Percentiles rank a stretch among this genome's conserved stretches.
Conservation (phyloP, 768 basidiomycete species). For the Suillus lakei region DNA sequence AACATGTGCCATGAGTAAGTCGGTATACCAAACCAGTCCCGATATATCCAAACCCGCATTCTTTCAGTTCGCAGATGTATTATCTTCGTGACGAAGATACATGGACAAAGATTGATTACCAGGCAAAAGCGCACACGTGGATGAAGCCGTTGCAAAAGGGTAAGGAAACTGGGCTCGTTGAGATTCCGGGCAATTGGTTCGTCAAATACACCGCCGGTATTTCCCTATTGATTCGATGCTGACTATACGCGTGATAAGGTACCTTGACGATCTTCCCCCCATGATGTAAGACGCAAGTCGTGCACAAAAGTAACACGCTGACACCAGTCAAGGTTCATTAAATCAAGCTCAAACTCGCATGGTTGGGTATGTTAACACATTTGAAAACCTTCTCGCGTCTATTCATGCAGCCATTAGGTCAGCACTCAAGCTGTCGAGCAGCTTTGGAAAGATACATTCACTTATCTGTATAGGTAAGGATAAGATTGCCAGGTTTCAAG, state of each 20-base stretch:
- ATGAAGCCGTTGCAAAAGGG: slow-evolving; percentile 75
- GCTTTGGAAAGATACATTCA: slow-evolving; percentile 78
- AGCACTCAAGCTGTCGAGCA: slow-evolving; percentile 68
- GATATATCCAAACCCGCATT: background rate
- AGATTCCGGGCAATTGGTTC: slow-evolving; percentile 76
- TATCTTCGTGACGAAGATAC: slow-evolving; percentile 70
- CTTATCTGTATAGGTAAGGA: slow-evolving; percentile 63
- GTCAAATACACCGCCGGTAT: background rate
- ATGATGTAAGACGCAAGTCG: slow-evolving; percentile 55
- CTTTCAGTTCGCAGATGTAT: slow-evolving; percentile 59
- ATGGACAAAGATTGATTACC: slow-evolving; percentile 77
- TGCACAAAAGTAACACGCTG: background rate
- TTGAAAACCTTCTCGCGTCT: background rate
- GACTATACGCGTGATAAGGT: slow-evolving; percentile 39
- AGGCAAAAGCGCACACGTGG: slow-evolving; percentile 62
- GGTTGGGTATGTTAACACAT: slow-evolving; percentile 54
- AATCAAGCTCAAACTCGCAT: slow-evolving; percentile 67
- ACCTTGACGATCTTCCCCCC: slow-evolving; percentile 77
- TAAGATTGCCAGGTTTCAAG: background rate
- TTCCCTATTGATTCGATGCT: background rate
- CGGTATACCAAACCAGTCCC: background rate
- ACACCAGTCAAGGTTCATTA: slow-evolving; percentile 61
- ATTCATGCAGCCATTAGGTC: slow-evolving; percentile 43
- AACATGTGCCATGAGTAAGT: slow-evolving; percentile 57
- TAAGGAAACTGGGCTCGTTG: slow-evolving; percentile 62